Percentiles rank a stretch among this genome's conserved stretches.
phyloP scores from a whole-genome alignment of 176 grass and related monocot species.

The Carex parvula region DNA sequence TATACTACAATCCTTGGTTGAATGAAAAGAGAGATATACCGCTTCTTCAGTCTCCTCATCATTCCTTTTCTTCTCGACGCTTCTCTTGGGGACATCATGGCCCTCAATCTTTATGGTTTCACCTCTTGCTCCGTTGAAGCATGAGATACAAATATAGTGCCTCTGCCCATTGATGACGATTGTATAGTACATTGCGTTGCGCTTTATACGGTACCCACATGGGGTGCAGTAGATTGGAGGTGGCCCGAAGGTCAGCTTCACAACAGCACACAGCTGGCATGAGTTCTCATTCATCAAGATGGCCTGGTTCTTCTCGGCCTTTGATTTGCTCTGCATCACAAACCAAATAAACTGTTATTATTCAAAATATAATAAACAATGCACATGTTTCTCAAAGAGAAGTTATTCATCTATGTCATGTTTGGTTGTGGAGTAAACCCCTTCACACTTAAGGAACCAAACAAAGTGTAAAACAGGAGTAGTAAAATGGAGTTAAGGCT shows the following conservation, averaged over 20 bases:
- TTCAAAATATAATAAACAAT: not conserved
- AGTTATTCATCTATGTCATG: too few relatives aligned
- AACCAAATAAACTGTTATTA: slow-evolving; percentile 25
- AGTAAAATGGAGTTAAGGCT: not conserved
- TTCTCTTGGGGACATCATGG: slow-evolving; percentile 47
- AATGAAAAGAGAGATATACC: slow-evolving; percentile 39
- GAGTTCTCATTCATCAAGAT: slow-evolving; percentile 97
- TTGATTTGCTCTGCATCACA: slow-evolving; percentile 79
- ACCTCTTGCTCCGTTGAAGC: slow-evolving; percentile 81
- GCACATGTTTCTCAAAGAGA: too few relatives aligned
- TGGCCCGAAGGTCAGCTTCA: slow-evolving; percentile 96
- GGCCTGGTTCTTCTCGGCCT: slow-evolving; percentile 96
- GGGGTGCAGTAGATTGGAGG: slow-evolving; percentile 96
- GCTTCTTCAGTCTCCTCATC: slow-evolving; percentile 99
- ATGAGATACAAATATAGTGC: slow-evolving; percentile 85
- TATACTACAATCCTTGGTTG: not conserved
- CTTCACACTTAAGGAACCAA: too few relatives aligned
- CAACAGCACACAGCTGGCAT: slow-evolving; percentile 93
- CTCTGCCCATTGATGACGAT: slow-evolving; percentile 73
- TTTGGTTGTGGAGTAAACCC: too few relatives aligned
- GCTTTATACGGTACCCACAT: slow-evolving; percentile 90
- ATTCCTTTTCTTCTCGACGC: slow-evolving; percentile 88
- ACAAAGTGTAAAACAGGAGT: too few relatives aligned
- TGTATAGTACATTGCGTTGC: slow-evolving; percentile 87
- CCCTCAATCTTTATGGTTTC: slow-evolving; percentile 77